Evolutionary conservation across 176 grass and related monocot genomes (phyloP), one percentile per base, ranked within the genome.

Genomic region (Coix lacrymajobi): DNA sequence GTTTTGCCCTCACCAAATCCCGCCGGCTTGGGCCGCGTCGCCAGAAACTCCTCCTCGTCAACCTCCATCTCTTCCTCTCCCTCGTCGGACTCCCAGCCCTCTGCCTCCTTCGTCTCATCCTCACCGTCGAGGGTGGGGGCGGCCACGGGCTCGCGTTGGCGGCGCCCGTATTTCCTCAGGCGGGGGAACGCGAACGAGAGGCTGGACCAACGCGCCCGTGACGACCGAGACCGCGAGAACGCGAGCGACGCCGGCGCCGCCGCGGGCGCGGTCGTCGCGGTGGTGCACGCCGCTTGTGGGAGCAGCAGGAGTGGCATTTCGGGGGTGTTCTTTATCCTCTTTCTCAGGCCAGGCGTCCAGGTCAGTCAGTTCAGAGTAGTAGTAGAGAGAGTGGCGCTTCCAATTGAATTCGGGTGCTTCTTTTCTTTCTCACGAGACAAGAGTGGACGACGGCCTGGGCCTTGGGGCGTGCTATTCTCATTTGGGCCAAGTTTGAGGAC

Each of bases 1-100:
- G 76, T 34, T 77, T 82, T 89, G 31, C 92, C 89, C 52, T 62
- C 77, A 17, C 89, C 92, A 69, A 94, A 94, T 1, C 92, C 92
- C 6, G 41, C 14, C 16, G 92, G 89, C 45, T 85, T 94, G 32
- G 74, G 89, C 60, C 71, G 85, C 43, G 76, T 82, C 71, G 84
- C 52, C 80, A 90, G 85, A 2, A 61, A 82, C 36, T 57, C 72
- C 57, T 88, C 82, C 49, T 83, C 88, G 3, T 89, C 91, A 30
- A 80, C 81, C 28, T 49, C 88, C 52, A 71, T 20, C n/a, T 85
- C 88, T 26, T 66, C 67, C 1, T 85, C 81, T 0, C 66, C 65
- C 0, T 79, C 71, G 2, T 68, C 78, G 4, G 22, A 58, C 54
- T 58, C 54, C 54, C 54, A 58, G 0, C 2, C 54, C 8, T 3